phyloP scores from a whole-genome alignment of 192 early-diverging fungal species.

The Linnemannia zychae region DNA sequence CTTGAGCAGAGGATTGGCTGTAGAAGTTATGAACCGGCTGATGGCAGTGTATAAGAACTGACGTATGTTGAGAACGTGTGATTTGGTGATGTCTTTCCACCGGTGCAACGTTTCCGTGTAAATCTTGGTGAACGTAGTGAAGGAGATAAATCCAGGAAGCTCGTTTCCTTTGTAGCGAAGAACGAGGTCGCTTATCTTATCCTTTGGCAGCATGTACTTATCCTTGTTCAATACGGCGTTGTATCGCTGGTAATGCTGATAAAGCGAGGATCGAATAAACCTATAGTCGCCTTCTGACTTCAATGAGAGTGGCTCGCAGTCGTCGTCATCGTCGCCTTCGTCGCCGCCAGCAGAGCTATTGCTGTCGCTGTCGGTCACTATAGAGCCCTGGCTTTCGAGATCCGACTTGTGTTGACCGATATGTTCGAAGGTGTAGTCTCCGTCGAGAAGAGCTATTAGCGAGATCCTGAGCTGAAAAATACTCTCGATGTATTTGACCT shows the following conservation, averaged over 20 bases:
- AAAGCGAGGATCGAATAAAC: slow-evolving; percentile 36
- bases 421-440: slow-evolving; percentile 35
- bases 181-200: slow-evolving; percentile 34
- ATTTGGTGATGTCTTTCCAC: slow-evolving; percentile 40
- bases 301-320: not conserved
- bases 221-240: slow-evolving; percentile 38
- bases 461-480: slow-evolving; percentile 31
- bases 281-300: slow-evolving; percentile 14
- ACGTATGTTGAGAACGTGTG: slow-evolving; percentile 36
- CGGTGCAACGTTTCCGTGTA: slow-evolving; percentile 33
- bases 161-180: slow-evolving; percentile 44
- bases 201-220: slow-evolving; percentile 30
- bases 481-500: slow-evolving; percentile 30
- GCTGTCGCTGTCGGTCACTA: not conserved
- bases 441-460: slow-evolving; percentile 29
- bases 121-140: slow-evolving; percentile 44
- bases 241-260: slow-evolving; percentile 25
- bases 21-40: slow-evolving; percentile 18
- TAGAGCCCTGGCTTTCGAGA: not conserved
- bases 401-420: slow-evolving; percentile 19
- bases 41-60: slow-evolving; percentile 26
- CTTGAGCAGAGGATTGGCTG: slow-evolving; percentile 29
- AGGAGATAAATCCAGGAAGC: slow-evolving; percentile 42
- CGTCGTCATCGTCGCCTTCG: slow-evolving; percentile 7
- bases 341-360: not conserved